These are phyloP conservation scores for Chimonanthus salicifolius DNA, from an alignment of 164 flowering plant genomes.

Conservation along the genomic window DNA sequence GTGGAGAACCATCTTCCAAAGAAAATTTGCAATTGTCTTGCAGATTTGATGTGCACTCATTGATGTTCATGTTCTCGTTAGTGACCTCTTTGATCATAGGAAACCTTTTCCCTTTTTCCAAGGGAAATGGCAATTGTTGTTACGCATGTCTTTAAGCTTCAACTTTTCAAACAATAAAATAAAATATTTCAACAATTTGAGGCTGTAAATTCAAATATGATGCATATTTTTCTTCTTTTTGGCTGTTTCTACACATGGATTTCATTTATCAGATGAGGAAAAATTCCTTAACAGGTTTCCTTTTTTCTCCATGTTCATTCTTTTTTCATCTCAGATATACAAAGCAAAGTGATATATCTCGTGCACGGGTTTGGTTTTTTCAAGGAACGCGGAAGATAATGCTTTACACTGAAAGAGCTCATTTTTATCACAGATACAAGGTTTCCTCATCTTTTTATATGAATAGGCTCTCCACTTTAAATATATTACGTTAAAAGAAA, in stretches of 20 bases:
- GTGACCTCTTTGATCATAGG: too few species aligned
- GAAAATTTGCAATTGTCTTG: too few species aligned
- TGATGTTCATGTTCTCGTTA: too few species aligned
- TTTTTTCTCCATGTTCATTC: neutral
- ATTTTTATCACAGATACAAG: slow-evolving; percentile 93
- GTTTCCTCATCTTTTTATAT: slow-evolving; percentile 19
- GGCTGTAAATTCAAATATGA: neutral
- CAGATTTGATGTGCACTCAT: too few species aligned
- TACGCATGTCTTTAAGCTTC: neutral
- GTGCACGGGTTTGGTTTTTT: slow-evolving; percentile 74
- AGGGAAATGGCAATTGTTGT: too few species aligned
- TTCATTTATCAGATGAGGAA: neutral
- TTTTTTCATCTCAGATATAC: slow-evolving; percentile 45
- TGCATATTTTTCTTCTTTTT: neutral
- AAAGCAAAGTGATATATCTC: slow-evolving; percentile 69
- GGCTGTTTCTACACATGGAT: too few species aligned
- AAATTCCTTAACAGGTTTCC: neutral
- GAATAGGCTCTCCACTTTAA: too few species aligned
- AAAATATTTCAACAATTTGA: too few species aligned
- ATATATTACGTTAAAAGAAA: too few species aligned
- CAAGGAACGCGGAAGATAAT: slow-evolving; percentile 68
- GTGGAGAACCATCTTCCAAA: too few species aligned
- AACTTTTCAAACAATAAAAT: neutral
- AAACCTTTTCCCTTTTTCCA: too few species aligned
- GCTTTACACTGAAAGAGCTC: slow-evolving; percentile 90